Evolutionary conservation across 1,284 basidiomycete genomes (phyloP).

Genomic region (Ustilago crameri): DNA sequence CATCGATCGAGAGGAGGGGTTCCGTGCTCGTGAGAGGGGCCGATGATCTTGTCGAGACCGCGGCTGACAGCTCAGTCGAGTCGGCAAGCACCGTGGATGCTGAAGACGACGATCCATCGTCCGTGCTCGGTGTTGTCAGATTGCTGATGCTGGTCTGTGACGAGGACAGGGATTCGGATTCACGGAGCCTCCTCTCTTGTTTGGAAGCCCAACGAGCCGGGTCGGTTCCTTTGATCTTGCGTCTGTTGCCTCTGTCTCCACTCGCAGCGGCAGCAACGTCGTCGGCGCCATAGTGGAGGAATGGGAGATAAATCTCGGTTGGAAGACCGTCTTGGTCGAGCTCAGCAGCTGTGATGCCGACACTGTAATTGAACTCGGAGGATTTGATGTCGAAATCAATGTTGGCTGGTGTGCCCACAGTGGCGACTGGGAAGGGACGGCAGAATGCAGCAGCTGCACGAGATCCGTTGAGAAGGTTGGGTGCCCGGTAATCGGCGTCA

Average conservation of each 20-base stretch:
- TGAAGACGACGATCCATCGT: constrained; percentile 19
- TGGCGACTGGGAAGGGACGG: constrained; percentile 55
- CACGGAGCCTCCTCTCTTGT: constrained; percentile 32
- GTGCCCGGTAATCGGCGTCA: constrained; percentile 26
- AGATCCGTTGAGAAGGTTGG: constrained; percentile 45
- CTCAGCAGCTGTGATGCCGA: constrained; percentile 44
- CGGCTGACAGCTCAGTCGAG: constrained; percentile 18
- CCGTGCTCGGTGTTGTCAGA: constrained; percentile 9
- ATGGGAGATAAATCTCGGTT: constrained; percentile 87
- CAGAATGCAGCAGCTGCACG: constrained; percentile 58
- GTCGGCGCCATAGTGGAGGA: constrained; percentile 83
- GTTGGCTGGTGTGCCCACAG: constrained; percentile 50
- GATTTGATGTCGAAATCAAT: constrained; percentile 61
- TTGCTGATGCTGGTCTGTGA: constrained; percentile 18
- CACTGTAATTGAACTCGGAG: constrained; percentile 45
- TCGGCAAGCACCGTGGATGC: constrained; percentile 27
- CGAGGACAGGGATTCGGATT: constrained; percentile 15
- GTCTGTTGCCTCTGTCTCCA: constrained; percentile 34
- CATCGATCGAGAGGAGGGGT: constrained; percentile 68
- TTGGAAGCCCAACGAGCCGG: constrained; percentile 24
- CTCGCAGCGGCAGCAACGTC: constrained; percentile 60
- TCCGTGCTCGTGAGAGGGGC: constrained; percentile 2
- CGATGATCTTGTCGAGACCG: constrained; percentile 12
- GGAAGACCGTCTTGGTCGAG: constrained; percentile 69
- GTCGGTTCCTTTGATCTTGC: constrained; percentile 13